Evolutionary conservation across 2,329 filamentous ascomycete genomes (phyloP).

Genomic region (Colletotrichum tamarilloi): DNA sequence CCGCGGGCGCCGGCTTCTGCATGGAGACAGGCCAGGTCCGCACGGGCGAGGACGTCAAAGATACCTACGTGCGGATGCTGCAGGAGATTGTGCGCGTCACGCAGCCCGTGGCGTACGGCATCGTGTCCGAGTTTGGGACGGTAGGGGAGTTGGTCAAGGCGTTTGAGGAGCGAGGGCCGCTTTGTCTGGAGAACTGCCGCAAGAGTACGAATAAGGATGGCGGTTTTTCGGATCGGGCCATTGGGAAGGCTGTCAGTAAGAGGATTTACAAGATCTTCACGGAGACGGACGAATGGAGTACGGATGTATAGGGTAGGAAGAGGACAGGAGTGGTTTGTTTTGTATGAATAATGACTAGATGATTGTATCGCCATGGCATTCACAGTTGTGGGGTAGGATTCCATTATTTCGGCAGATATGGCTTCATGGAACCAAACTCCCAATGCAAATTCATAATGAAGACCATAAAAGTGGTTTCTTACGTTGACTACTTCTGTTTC

Average conservation of each 20-base stretch:
- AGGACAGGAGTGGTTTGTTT: background rate
- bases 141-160: slow-evolving; percentile 68
- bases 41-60: slow-evolving; percentile 71
- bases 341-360: background rate
- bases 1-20: slow-evolving; percentile 74
- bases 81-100: slow-evolving; percentile 81
- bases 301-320: slow-evolving; percentile 55
- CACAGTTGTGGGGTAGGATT: background rate
- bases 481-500: too few species aligned
- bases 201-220: slow-evolving; percentile 70
- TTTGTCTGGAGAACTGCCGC: slow-evolving; percentile 69
- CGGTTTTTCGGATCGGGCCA: slow-evolving; percentile 61
- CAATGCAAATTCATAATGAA: too few species aligned
- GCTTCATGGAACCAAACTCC: too few species aligned
- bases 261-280: slow-evolving; percentile 71
- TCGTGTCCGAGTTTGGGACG: slow-evolving; percentile 69
- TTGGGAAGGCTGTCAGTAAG: slow-evolving; percentile 69
- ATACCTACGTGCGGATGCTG: slow-evolving; percentile 81
- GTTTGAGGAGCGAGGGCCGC: slow-evolving; percentile 68
- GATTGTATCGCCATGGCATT: background rate
- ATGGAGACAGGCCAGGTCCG: slow-evolving; percentile 84
- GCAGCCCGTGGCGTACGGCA: slow-evolving; percentile 76
- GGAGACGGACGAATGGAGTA: slow-evolving; percentile 64
- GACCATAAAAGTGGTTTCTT: too few species aligned
- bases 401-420: background rate